phyloP scores from a whole-genome alignment of 495 filamentous ascomycete species.

The Daldinia grandis region DNA sequence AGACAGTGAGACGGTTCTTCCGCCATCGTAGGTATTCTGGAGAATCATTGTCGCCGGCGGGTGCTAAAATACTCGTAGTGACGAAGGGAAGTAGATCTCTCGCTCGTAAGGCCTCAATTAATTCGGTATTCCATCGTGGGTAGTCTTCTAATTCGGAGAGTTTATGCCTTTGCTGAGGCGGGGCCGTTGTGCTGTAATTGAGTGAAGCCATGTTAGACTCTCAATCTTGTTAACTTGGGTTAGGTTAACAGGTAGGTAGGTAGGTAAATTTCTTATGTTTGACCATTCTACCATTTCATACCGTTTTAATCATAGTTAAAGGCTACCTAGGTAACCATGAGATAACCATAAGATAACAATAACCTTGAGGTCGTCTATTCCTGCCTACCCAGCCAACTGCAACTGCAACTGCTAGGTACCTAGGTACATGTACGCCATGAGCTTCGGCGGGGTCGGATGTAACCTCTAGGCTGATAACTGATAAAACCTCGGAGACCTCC shows the following conservation, averaged over 20 bases:
- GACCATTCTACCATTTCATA: not conserved
- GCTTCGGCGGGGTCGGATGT: constrained; percentile 7
- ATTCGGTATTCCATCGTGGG: constrained; percentile 29
- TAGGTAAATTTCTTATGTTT: not conserved
- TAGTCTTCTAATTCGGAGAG: constrained; percentile 23
- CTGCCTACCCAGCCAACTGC: not conserved
- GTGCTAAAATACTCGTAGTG: constrained; percentile 23
- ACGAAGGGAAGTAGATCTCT: constrained; percentile 27
- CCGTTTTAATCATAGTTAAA: not conserved
- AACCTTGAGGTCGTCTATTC: not conserved
- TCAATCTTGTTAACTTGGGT: not conserved
- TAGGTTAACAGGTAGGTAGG: too few relatives aligned
- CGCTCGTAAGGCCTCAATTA: constrained; percentile 26
- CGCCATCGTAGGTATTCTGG: constrained; percentile 19
- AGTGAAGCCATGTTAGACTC: constrained; percentile 26
- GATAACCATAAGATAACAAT: not conserved
- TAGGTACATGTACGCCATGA: not conserved
- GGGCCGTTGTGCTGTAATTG: not conserved
- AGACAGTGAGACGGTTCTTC: constrained; percentile 24
- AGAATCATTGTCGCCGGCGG: constrained; percentile 7
- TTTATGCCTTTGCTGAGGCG: constrained; percentile 14
- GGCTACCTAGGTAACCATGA: not conserved
- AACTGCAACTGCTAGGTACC: not conserved
- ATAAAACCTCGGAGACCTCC: not conserved
- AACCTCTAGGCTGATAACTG: constrained; percentile 4